Base-by-base conservation (phyloP, 345 rosid species). In the Turnera subulata region DNA sequence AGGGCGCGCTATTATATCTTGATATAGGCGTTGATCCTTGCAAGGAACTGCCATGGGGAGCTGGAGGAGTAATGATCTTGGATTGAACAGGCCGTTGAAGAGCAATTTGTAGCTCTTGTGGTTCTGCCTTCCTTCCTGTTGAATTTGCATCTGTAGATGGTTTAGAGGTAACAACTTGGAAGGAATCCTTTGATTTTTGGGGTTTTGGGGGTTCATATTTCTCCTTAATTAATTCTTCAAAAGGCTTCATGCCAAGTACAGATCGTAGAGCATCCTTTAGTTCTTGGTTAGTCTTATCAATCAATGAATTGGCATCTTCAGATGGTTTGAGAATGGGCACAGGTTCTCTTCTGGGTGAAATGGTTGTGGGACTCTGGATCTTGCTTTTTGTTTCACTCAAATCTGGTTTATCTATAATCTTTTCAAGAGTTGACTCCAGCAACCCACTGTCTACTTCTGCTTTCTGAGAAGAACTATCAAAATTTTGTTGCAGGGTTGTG, bases 51-150 rank as follows among this genome's bases (percentile, higher is more conserved):
- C 59, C 46, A 29, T 67, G 58, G 7, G 76, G 59, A 75, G 71
- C 64, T 35, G 87, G 81, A 60, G 80, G 88, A 29, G 92, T 81
- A 58, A 83, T 63, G 46, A 81, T 80, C 79, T 77, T 83, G 14
- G 90, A 66, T 38, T 69, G 83, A 72, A 69, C 64, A 48, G 80
- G 69, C 37, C 58, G 69, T 68, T 80, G 90, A 37, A 78, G 67
- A 58, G 81, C 46, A 73, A 82, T 75, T 44, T 52, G 80, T 56
- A 73, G 62, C 63, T 84, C 84, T 53, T 74, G 54, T 0, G 50
- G 21, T 43, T 64, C 70, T 42, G 35, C 12, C 51, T 59, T 64
- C 47, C 59, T 35, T 20, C 55, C 29, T 32, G 39, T 37, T 47
- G 65, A 42, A 47, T 18, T 48, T 55, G 56, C 62, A 59, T 74